Conservation (phyloP, 495 filamentous ascomycete species). For the Trichoderma reesei region DNA sequence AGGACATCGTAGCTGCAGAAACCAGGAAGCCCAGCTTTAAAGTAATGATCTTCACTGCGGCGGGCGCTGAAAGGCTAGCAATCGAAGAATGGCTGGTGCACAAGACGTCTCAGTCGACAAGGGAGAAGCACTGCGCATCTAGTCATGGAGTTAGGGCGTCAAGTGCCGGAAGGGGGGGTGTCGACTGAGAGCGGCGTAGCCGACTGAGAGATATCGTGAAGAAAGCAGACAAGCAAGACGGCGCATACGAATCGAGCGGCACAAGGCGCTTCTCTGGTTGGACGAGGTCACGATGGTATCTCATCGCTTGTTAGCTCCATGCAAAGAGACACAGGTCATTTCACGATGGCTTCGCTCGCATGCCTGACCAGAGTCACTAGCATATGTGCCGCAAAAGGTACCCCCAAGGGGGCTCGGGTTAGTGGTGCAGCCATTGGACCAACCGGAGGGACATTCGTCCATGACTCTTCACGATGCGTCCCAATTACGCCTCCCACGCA, state of each 20-base stretch:
- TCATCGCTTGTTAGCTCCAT: not conserved
- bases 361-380: not conserved
- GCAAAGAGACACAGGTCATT: not conserved
- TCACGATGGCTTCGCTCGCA: conserved; percentile 8
- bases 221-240: not conserved
- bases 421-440: not conserved
- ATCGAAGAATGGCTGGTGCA: not conserved
- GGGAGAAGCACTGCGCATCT: not conserved
- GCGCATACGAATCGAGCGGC: not conserved
- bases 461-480: not conserved
- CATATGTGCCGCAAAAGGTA: not conserved
- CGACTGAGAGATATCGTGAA: not conserved
- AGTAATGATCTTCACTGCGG: not conserved
- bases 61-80: not conserved
- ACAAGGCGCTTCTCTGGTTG: not conserved
- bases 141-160: not conserved
- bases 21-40: not conserved
- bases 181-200: not conserved
- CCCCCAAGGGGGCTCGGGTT: not conserved
- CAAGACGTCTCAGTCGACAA: not conserved
- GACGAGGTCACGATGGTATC: conserved; percentile 5
- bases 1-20: not conserved
- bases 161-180: not conserved
- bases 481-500: not conserved
- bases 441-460: not conserved